Conservation (phyloP, 2,329 filamentous ascomycete genomes). For the Cercospora brassicicola region DNA sequence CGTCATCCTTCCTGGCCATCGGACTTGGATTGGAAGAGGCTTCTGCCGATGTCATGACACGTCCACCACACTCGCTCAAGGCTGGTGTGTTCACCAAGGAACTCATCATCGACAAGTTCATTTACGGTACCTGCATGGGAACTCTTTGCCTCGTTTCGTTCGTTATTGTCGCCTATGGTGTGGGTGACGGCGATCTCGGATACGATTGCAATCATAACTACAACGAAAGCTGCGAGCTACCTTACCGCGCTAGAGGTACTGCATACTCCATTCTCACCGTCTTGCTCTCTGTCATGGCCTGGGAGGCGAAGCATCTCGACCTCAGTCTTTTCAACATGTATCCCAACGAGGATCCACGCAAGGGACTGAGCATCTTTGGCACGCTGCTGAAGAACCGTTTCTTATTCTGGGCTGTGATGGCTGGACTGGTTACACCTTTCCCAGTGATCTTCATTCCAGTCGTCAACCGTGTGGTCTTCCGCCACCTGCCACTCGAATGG, state of each 20-base stretch:
- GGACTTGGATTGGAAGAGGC: conserved; percentile 50
- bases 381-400: conserved; percentile 42
- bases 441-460: conserved; percentile 50
- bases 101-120: conserved; percentile 51
- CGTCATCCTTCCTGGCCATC: conserved; percentile 50
- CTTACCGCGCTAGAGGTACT: conserved; percentile 49
- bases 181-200: conserved; percentile 46
- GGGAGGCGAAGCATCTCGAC: conserved; percentile 51
- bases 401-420: conserved; percentile 46
- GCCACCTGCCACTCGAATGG: conserved; percentile 47
- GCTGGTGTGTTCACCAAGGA: conserved; percentile 49
- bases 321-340: conserved; percentile 50
- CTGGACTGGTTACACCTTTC: conserved; percentile 47
- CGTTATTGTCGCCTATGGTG: conserved; percentile 48
- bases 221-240: conserved; percentile 45
- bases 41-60: conserved; percentile 49
- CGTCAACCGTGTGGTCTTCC: conserved; percentile 50
- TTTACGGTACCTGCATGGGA: conserved; percentile 51
- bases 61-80: conserved; percentile 47
- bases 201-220: conserved; percentile 48
- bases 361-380: conserved; percentile 39
- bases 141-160: conserved; percentile 48
- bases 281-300: conserved; percentile 49
- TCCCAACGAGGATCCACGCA: conserved; percentile 35
- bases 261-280: conserved; percentile 49